Percentiles rank a stretch among this genome's conserved stretches.
Evolutionary conservation across 2,329 filamentous ascomycete genomes (phyloP).

Genomic region (Alternaria tenuissima): DNA sequence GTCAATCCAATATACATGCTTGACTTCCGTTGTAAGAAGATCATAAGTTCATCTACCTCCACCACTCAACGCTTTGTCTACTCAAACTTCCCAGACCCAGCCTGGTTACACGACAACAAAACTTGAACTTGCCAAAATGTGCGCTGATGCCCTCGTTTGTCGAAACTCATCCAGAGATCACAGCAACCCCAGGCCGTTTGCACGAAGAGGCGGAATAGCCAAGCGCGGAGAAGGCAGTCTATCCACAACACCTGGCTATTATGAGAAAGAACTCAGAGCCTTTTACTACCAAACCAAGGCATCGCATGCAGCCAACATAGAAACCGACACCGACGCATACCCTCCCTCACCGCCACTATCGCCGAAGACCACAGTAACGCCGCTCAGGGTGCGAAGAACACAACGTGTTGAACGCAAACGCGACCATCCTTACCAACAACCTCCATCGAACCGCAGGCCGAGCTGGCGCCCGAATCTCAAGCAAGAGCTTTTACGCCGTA

Average conservation of each 20-base stretch:
- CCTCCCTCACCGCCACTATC: conserved; percentile 21
- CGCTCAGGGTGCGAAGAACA: conserved; percentile 9
- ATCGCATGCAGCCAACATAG: conserved; percentile 26
- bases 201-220: conserved; percentile 38
- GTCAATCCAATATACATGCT: not conserved
- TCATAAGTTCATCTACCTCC: not conserved
- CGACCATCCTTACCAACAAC: conserved; percentile 19
- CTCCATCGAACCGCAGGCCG: conserved; percentile 22
- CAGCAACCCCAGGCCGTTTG: conserved; percentile 32
- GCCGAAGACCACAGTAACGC: conserved; percentile 20
- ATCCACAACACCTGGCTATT: conserved; percentile 16
- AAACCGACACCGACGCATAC: conserved; percentile 15
- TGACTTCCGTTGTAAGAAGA: not conserved
- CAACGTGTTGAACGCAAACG: conserved; percentile 13
- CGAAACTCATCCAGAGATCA: conserved; percentile 26
- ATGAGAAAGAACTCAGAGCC: conserved; percentile 15
- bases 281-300: conserved; percentile 30
- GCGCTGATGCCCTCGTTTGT: not conserved
- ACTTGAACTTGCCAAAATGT: not conserved
- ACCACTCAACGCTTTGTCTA: not conserved
- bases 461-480: conserved; percentile 40
- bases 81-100: not conserved
- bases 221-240: conserved; percentile 30
- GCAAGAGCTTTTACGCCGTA: conserved; percentile 21
- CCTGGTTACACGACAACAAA: not conserved